Percentiles rank a stretch among this genome's conserved stretches.
phyloP scores from a whole-genome alignment of 768 basidiomycete genomes.

The Cubamyces lactineus region DNA sequence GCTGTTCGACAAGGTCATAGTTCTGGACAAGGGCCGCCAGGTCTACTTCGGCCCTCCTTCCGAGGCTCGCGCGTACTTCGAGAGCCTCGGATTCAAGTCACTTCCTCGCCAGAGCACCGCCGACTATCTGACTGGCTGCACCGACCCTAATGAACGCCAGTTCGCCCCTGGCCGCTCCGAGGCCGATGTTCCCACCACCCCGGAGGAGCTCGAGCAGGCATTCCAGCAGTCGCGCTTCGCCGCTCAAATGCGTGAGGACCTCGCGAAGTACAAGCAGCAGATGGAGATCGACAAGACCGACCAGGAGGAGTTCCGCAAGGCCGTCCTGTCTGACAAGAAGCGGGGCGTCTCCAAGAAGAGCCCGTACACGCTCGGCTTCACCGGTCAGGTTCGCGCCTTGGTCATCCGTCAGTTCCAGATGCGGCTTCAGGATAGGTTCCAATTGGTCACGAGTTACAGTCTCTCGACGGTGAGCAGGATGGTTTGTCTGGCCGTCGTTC shows the following conservation, averaged over 20 bases:
- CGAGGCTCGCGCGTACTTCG: conserved; percentile 80
- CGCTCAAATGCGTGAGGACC: conserved; percentile 45
- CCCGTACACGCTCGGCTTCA: conserved; percentile 82
- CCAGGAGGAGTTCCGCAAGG: conserved; percentile 76
- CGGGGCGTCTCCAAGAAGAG: conserved; percentile 75
- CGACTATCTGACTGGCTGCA: conserved; percentile 84
- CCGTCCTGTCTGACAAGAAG: conserved; percentile 78
- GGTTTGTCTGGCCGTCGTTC: conserved; percentile 29
- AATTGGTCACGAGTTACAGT: conserved; percentile 69
- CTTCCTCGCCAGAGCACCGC: conserved; percentile 84
- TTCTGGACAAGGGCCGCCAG: conserved; percentile 79
- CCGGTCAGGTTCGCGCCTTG: conserved; percentile 71
- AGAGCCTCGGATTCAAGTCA: conserved; percentile 68
- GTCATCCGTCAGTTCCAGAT: conserved; percentile 74
- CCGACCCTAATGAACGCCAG: conserved; percentile 85
- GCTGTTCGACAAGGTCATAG: conserved; percentile 85
- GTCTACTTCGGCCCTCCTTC: conserved; percentile 79
- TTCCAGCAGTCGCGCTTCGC: conserved; percentile 56
- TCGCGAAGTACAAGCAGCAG: conserved; percentile 56
- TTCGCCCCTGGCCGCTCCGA: conserved; percentile 65
- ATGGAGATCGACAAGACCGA: conserved; percentile 67
- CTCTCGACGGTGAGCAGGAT: conserved; percentile 53
- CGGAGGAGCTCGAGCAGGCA: conserved; percentile 66
- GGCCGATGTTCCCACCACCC: conserved; percentile 64
- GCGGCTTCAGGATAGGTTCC: conserved; percentile 76